These are phyloP conservation scores for Coemansia asiatica DNA, from an alignment of 192 early-diverging fungal genomes.

Conservation along the genomic window DNA sequence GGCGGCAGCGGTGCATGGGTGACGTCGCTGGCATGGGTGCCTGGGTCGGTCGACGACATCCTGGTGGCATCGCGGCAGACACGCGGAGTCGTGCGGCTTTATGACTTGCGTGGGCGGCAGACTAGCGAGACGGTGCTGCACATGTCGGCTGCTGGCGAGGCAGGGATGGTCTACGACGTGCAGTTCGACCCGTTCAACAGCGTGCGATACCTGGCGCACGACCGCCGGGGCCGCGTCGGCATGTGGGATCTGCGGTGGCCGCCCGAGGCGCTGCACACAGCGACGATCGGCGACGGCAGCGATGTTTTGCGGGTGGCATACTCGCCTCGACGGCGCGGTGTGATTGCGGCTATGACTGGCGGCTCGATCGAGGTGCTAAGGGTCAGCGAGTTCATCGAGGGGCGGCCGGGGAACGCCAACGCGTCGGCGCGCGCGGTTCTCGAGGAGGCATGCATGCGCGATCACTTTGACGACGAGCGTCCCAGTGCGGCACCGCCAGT, in stretches of 20 bases:
- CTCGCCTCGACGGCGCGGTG: conserved; percentile 35
- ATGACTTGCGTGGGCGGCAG: conserved; percentile 35
- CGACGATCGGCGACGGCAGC: conserved; percentile 11
- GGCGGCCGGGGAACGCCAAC: background rate
- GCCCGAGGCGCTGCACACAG: conserved; percentile 22
- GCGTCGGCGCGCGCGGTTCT: conserved; percentile 16
- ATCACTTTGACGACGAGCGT: conserved; percentile 2
- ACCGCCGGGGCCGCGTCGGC: conserved; percentile 31
- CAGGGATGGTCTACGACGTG: conserved; percentile 41
- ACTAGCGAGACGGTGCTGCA: conserved; percentile 31
- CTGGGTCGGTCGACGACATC: conserved; percentile 33
- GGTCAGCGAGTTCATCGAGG: conserved; percentile 23
- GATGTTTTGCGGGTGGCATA: conserved; percentile 20
- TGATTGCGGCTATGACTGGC: conserved; percentile 27
- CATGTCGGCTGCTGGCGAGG: conserved; percentile 9
- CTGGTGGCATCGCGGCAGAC: conserved; percentile 36
- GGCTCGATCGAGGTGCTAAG: conserved; percentile 30
- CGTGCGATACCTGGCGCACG: conserved; percentile 45
- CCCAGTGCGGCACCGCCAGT: conserved; percentile 21
- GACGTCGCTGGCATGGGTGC: conserved; percentile 45
- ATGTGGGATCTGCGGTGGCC: conserved; percentile 56
- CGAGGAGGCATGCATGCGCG: background rate
- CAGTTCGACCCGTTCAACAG: conserved; percentile 52
- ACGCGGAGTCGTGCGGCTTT: conserved; percentile 43
- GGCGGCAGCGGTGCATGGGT: conserved; percentile 27